Evolutionary conservation across 2,329 filamentous ascomycete species (phyloP), one percentile per base, ranked within the genome.

Genomic region (Cadophora sp.): DNA sequence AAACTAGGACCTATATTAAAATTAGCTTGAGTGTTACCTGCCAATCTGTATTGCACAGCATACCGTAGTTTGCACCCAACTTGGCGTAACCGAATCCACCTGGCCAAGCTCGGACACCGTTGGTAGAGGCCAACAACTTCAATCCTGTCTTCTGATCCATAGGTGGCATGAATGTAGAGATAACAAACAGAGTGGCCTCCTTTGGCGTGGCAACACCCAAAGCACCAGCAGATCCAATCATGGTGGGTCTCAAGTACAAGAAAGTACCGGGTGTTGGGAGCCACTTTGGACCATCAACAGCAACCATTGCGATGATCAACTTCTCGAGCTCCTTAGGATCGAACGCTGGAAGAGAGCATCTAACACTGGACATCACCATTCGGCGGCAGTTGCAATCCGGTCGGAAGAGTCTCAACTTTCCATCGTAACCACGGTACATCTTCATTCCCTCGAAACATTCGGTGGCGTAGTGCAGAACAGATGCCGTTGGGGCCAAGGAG

Each of bases 11-110:
- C 56, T 59, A 9, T 43, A 22, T 59, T 19, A 43, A 14, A 16
- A 43, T 59, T 59, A 59, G 56, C 5, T 40, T 26, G 14, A 37
- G n/a, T 14, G 3, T 58, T 8, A 5, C 9, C 2, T 24, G 29
- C 34, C 1, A 40, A 59, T 26, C 14, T 5, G 22, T 59, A 9
- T 2, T 40, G 31, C 7, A 16, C 12, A 43, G 22, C 56, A 43
- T 59, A 59, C 94, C 94, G 79, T 97, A 97, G 84, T 97, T 97
- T 69, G 94, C 94, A 65, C 94, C 94, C 40, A 97, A 87, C 82
- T 97, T 97, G 69, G 94, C 93, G 77, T 91, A 94, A 0, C 94
- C 94, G 79, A 97, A 97, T 11, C 95, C 94, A 69, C 94, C 94
- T 24, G 93, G 93, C 94, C 94, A 97, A 14, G 94, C 94, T 72